Base-by-base conservation (phyloP, 208 protist genomes). In the Trypanosomatidae sp. region DNA sequence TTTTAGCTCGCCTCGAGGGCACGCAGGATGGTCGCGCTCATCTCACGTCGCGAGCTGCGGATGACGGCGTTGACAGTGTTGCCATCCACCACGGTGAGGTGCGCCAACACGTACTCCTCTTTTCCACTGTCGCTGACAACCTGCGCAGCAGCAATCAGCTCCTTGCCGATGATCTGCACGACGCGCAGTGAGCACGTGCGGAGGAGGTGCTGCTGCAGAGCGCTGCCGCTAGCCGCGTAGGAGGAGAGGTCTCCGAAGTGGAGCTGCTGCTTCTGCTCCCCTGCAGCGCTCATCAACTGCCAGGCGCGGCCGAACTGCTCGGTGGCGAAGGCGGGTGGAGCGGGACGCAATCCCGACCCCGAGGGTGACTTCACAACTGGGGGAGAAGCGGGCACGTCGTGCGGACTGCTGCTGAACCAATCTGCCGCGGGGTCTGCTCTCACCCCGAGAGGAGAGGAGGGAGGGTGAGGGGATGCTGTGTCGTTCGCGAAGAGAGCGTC, bases 101-200 rank as follows among this genome's bases (percentile, higher is more conserved):
- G 84, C 36, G 81, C 82, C 15, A 88, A 64, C 30, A 84, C 60
- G 22, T 58, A 68, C 47, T 36, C 49, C 53, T 33, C 22, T n/a
- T 47, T 52, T 19, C 47, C 44, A 17, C 8, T 36, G 25, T 65
- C 58, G 3, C 1, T 43, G 77, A 36, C 10, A 15, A 36, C 6
- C 72, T 73, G 52, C 22, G 85, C 86, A 9, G 85, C 86, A 13
- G 82, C 84, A 53, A 91, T 90, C 19, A 86, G 30, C 71, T 94
- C 84, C 36, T 70, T 82, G n/a, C 81, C 81, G 58, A 91, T 94
- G 12, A 91, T 78, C 69, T 94, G 79, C 36, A 94, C 82, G 8
- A 90, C 77, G 13, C 78, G 56, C 60, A 90, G 65, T 17, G 81
- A 81, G 19, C 76, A 81, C 28, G 75, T 64, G 15, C 71, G 71